Base-by-base conservation (phyloP, 2,329 filamentous ascomycete genomes). In the Orbilia brochopaga region DNA sequence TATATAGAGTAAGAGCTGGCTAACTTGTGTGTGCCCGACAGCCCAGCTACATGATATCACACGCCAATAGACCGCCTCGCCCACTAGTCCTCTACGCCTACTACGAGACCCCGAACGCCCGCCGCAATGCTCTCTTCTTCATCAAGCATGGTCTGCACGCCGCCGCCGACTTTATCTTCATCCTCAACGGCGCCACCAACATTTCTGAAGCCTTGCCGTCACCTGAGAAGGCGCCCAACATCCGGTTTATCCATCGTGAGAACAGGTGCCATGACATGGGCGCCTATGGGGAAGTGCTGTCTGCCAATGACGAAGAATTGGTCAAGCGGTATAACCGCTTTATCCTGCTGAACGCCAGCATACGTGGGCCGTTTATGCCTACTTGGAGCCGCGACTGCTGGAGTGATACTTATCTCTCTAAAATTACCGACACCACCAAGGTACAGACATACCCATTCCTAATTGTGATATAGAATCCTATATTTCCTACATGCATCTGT, bases 151-250 rank as follows among this genome's bases (percentile, higher is more conserved):
- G 79, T 30, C 74, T 81, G 1, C 79, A 81, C 72, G 76, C 66
- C 30, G 76, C 74, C 0, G 80, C 79, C 54, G 80, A 81, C 74
- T 81, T 81, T 73, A 74, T 81, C 70, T 81, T 81, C 73, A 78
- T 81, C 64, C 74, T 81, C 54, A 79, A 80, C 54, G 80, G 80
- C 40, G 74, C 77, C 48, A 78, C 77, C 35, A 74, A 77, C 50
- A 75, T 73, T 1, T 59, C 66, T 42, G 27, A 55, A 1, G 53
- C 77, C 0, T 76, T 81, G 54, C 79, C 79, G 27, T 32, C 27
- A 8, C 4, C 27, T 4, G 8, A 3, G 6, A 27, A 66, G 2
- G 69, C 72, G 35, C 48, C 74, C 19, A 80, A 81, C 69, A 76
- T 80, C 54, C 75, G 75, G 35, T 60, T 79, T 30, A 74, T 80